Evolutionary conservation across 208 protist genomes (phyloP), one percentile per base, ranked within the genome.

Genomic region (Strigomonas culicis): DNA sequence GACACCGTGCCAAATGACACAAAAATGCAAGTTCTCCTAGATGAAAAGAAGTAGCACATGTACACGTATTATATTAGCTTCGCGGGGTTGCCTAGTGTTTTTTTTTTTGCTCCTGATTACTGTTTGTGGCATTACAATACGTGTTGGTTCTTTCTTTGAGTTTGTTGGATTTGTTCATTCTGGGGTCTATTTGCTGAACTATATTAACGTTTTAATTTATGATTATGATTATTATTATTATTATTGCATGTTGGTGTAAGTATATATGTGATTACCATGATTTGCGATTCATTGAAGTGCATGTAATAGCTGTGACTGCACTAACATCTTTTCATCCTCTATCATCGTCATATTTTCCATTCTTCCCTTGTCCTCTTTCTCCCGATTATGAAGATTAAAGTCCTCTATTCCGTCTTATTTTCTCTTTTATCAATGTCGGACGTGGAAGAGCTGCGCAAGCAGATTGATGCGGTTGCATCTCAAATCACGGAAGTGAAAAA

Each of bases 11-110:
- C 88, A 28, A 82, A 89, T 30, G 82, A 92, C 30, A 88, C 82
- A 30, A 93, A 94, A 73, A 82, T 93, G 77, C 75, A 77, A 17
- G 91, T 95, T 75, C 63, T 93, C 4, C 68, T 93, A 11, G 86
- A 86, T 17, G 83, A 85, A 41, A 66, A 80, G 21, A 79, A 78
- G 68, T 80, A 63, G 34, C n/a, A n/a, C n/a, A n/a, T n/a, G n/a
- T n/a, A n/a, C n/a, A n/a, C n/a, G n/a, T 30, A 46, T 49, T 4
- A 63, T 47, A 27, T 17, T 8, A 25, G 31, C 21, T 10, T 46
- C 10, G 13, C 15, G n/a, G n/a, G 24, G 17, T 17, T 63, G 19
- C 58, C 17, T 49, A 36, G 4, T 13, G 22, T n/a, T 39, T 7
- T 41, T 27, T 46, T 47, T 41, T 30, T 46, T 61, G 11, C 10